Evolutionary conservation across 2,329 filamentous ascomycete species (phyloP).

Genomic region (Byssothecium circinans): DNA sequence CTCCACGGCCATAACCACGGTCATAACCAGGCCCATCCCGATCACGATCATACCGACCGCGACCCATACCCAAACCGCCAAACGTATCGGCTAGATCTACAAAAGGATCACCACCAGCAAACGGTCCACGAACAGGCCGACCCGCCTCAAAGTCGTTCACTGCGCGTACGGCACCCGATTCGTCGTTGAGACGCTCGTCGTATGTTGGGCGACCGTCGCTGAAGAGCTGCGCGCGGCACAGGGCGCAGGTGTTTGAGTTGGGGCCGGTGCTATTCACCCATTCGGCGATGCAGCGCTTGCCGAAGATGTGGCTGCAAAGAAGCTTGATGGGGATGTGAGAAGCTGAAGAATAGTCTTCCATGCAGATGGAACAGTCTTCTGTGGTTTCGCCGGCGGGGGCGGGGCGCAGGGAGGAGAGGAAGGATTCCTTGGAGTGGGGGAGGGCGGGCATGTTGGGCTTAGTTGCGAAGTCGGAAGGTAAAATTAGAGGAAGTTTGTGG

Average conservation of each 20-base stretch:
- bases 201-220: not conserved
- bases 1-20: too few relatives aligned
- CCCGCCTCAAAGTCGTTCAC: not conserved
- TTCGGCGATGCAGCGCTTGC: not conserved
- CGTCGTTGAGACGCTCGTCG: not conserved
- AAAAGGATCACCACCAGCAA: too few relatives aligned
- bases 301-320: not conserved
- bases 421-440: not conserved
- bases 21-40: too few relatives aligned
- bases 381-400: not conserved
- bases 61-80: too few relatives aligned
- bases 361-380: not conserved
- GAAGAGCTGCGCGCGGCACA: not conserved
- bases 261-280: not conserved
- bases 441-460: too few relatives aligned
- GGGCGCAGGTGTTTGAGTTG: not conserved
- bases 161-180: not conserved
- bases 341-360: not conserved
- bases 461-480: too few relatives aligned
- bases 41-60: too few relatives aligned
- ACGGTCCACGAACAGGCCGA: too few relatives aligned
- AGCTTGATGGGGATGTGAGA: not conserved
- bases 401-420: not conserved
- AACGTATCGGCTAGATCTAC: too few relatives aligned
- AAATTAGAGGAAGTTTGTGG: too few relatives aligned